Percentiles rank a stretch among this genome's conserved stretches.
Conservation (phyloP, 352 stramenopile genomes). For the Hyaloperonospora arabidopsidis region DNA sequence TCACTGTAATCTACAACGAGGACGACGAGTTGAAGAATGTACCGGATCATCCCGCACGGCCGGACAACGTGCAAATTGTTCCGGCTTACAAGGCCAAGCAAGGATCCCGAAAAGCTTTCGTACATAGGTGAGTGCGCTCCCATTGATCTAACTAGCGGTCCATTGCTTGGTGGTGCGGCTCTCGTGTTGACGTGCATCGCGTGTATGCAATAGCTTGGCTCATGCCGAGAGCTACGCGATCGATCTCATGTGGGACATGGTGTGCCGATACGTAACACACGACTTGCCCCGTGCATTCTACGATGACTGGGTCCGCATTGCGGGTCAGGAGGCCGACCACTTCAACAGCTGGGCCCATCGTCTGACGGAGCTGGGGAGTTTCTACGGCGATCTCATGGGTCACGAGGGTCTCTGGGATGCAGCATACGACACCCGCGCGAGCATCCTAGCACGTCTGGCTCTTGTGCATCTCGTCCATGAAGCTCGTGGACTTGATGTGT, state of each 20-base stretch:
- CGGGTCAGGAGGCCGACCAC: slow-evolving; percentile 44
- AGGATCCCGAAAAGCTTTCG: slow-evolving; percentile 42
- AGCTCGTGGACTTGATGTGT: slow-evolving; percentile 48
- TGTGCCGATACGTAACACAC: slow-evolving; percentile 41
- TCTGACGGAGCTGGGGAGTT: slow-evolving; percentile 37
- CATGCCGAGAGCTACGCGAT: slow-evolving; percentile 59
- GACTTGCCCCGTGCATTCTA: slow-evolving; percentile 43
- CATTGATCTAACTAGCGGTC: neutral
- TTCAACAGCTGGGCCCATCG: slow-evolving; percentile 42
- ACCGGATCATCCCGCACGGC: slow-evolving; percentile 37
- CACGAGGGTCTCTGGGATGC: slow-evolving; percentile 51
- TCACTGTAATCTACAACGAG: slow-evolving; percentile 21
- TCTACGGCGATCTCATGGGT: slow-evolving; percentile 42
- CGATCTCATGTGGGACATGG: slow-evolving; percentile 61
- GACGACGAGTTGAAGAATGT: slow-evolving; percentile 34
- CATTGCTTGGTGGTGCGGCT: neutral
- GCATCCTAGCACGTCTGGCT: slow-evolving; percentile 35
- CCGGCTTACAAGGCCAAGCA: slow-evolving; percentile 38
- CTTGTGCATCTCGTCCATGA: slow-evolving; percentile 57
- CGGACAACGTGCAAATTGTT: slow-evolving; percentile 40
- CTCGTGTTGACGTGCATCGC: neutral
- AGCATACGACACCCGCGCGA: slow-evolving; percentile 34
- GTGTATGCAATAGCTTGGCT: slow-evolving; percentile 20
- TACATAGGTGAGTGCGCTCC: slow-evolving; percentile 24
- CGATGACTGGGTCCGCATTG: slow-evolving; percentile 52